phyloP scores from a whole-genome alignment of 2,329 filamentous ascomycete genomes.

The Colletotrichum euphorbiae region DNA sequence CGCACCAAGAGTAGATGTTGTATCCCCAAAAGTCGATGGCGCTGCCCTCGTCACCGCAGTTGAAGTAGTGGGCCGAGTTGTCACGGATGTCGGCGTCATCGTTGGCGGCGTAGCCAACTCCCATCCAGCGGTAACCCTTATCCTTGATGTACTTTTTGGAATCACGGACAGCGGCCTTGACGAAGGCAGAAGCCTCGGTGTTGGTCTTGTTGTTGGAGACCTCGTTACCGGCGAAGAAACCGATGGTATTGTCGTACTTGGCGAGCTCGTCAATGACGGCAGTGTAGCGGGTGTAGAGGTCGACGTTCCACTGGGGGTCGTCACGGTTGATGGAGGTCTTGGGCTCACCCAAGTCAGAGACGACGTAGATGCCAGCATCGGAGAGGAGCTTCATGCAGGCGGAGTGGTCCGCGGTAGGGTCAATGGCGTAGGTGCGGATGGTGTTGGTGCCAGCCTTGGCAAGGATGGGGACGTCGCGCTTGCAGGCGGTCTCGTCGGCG shows the following conservation, averaged over 20 bases:
- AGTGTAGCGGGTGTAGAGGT: conserved; percentile 84
- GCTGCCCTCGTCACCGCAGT: conserved; percentile 77
- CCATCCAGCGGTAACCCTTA: conserved; percentile 81
- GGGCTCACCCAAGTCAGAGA: conserved; percentile 90
- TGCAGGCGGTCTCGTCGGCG: conserved; percentile 76
- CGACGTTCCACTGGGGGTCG: conserved; percentile 80
- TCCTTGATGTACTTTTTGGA: conserved; percentile 92
- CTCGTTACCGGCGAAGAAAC: conserved; percentile 99
- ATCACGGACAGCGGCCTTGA: conserved; percentile 97
- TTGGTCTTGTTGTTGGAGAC: conserved; percentile 91
- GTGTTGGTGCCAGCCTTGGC: conserved; percentile 85
- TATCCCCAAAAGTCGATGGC: conserved; percentile 98
- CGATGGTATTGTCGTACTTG: conserved; percentile 90
- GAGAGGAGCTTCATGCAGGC: conserved; percentile 87
- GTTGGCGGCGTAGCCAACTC: conserved; percentile 96
- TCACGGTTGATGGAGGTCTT: conserved; percentile 86
- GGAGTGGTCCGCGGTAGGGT: conserved; percentile 82
- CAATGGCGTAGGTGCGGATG: conserved; percentile 94
- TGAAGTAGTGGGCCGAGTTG: conserved; percentile 91
- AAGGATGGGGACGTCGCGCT: conserved; percentile 87
- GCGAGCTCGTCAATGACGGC: conserved; percentile 83
- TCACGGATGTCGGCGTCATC: conserved; percentile 87
- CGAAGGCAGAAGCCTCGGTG: conserved; percentile 90
- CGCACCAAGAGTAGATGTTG: conserved; percentile 99
- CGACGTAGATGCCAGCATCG: conserved; percentile 91